phyloP scores from a whole-genome alignment of 768 basidiomycete species.

The Termitomyces sp. region DNA sequence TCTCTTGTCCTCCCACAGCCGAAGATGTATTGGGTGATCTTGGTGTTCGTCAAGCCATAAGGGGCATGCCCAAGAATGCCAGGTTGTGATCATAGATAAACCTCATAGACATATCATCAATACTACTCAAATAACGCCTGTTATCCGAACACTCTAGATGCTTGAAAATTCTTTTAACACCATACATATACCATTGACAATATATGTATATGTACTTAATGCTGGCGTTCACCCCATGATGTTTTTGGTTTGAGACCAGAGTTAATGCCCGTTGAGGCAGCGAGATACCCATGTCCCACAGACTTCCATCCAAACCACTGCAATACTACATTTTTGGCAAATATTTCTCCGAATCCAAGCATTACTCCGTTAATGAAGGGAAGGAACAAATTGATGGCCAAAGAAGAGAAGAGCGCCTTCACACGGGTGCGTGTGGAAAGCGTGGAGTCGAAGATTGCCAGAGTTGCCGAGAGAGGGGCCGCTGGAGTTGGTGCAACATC shows the following conservation, averaged over 20 bases:
- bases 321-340: slow-evolving; percentile 74
- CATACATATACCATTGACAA: not conserved
- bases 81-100: slow-evolving; percentile 39
- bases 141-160: not conserved
- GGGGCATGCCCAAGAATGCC: slow-evolving; percentile 67
- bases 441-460: slow-evolving; percentile 65
- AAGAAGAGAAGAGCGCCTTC: slow-evolving; percentile 62
- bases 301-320: slow-evolving; percentile 46
- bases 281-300: slow-evolving; percentile 29
- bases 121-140: not conserved
- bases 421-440: slow-evolving; percentile 64
- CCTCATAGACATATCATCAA: not conserved
- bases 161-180: not conserved
- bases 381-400: slow-evolving; percentile 80
- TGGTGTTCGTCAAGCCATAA: slow-evolving; percentile 77
- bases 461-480: slow-evolving; percentile 46
- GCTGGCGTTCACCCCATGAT: slow-evolving; percentile 20
- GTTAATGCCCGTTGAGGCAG: slow-evolving; percentile 32
- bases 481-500: slow-evolving; percentile 18
- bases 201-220: not conserved
- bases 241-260: slow-evolving; percentile 11
- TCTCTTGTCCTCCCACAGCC: slow-evolving; percentile 29
- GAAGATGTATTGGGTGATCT: slow-evolving; percentile 80
- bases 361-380: slow-evolving; percentile 94
- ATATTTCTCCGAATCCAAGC: slow-evolving; percentile 95